phyloP scores from a whole-genome alignment of 805 yeast species.

The Ogataea neopini region DNA sequence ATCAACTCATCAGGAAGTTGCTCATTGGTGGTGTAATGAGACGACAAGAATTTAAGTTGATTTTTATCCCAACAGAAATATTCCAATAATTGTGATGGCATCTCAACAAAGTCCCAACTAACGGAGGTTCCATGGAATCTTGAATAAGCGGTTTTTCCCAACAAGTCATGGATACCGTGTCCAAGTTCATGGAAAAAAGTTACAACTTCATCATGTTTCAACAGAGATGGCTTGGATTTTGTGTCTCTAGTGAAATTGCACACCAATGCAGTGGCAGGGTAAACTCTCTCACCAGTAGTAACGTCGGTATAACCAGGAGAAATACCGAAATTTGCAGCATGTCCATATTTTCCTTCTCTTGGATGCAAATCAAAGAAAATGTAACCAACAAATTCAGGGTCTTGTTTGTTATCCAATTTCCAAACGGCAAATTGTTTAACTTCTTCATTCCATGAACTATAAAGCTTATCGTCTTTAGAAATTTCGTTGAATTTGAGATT shows the following conservation, averaged over 20 bases:
- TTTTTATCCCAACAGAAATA: slow-evolving; percentile 81
- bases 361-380: slow-evolving; percentile 81
- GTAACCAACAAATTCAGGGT: slow-evolving; percentile 71
- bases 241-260: slow-evolving; percentile 84
- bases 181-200: slow-evolving; percentile 91
- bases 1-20: slow-evolving; percentile 57
- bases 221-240: slow-evolving; percentile 65
- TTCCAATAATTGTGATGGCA: slow-evolving; percentile 88
- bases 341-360: slow-evolving; percentile 83
- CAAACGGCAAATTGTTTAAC: slow-evolving; percentile 74
- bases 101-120: slow-evolving; percentile 85
- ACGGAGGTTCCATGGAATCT: slow-evolving; percentile 78
- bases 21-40: slow-evolving; percentile 61
- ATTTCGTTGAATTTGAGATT: slow-evolving; percentile 65
- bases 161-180: slow-evolving; percentile 80
- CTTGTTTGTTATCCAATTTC: slow-evolving; percentile 51
- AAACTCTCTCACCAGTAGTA: slow-evolving; percentile 47
- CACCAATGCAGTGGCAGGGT: slow-evolving; percentile 77
- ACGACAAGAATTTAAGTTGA: slow-evolving; percentile 58
- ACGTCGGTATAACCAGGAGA: slow-evolving; percentile 56
- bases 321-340: slow-evolving; percentile 81
- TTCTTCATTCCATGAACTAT: slow-evolving; percentile 73
- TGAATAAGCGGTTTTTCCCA: slow-evolving; percentile 64
- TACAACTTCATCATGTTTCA: slow-evolving; percentile 75
- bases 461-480: slow-evolving; percentile 34